Conservation (phyloP, 2,329 filamentous ascomycete species). For the Diaporthe sp. region DNA sequence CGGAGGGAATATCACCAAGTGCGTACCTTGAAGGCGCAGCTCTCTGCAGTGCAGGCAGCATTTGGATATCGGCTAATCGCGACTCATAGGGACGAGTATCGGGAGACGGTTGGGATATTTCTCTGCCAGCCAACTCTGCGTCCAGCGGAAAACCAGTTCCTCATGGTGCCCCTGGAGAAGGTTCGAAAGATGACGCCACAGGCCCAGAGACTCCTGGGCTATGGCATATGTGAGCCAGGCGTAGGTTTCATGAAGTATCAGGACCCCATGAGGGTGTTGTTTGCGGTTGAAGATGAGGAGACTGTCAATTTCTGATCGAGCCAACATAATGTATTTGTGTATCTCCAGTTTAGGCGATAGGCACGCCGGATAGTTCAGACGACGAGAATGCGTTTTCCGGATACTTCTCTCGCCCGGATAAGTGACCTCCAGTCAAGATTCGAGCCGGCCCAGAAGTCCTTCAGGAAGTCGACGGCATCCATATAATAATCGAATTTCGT, state of each 20-base stretch:
- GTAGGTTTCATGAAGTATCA: conserved; percentile 21
- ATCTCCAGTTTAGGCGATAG: neutral
- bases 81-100: conserved; percentile 3
- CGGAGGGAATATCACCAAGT: neutral
- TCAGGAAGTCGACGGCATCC: neutral
- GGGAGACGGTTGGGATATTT: conserved; percentile 11
- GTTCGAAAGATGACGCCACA: conserved; percentile 6
- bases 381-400: neutral
- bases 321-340: neutral
- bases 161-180: conserved; percentile 11
- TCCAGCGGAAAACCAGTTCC: conserved; percentile 22
- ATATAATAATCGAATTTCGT: neutral
- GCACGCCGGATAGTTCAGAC: neutral
- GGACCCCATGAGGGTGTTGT: conserved; percentile 21
- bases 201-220: neutral
- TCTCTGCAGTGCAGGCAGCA: no score
- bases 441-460: neutral
- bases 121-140: conserved; percentile 8
- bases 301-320: neutral
- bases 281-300: conserved; percentile 12
- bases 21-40: neutral
- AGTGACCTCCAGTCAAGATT: neutral
- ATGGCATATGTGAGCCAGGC: conserved; percentile 7
- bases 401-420: neutral
- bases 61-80: neutral